phyloP scores from a whole-genome alignment of 768 basidiomycete genomes.

The Russula brevipes region DNA sequence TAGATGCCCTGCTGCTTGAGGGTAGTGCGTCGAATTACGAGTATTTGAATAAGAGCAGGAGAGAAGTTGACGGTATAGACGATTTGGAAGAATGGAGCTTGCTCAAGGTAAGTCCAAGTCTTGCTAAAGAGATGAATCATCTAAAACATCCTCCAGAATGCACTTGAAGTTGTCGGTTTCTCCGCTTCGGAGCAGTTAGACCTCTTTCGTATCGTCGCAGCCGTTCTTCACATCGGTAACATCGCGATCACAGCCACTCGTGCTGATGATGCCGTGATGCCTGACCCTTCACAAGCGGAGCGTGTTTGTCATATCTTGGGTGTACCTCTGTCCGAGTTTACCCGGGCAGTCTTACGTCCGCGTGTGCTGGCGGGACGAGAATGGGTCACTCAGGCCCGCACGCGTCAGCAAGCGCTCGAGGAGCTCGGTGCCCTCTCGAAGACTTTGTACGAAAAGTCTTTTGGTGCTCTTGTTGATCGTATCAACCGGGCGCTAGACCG shows the following conservation, averaged over 20 bases:
- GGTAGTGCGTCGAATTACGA: slow-evolving; percentile 78
- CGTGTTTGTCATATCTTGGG: slow-evolving; percentile 89
- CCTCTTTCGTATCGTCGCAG: slow-evolving; percentile 89
- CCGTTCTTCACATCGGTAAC: slow-evolving; percentile 94
- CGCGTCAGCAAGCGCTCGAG: slow-evolving; percentile 85
- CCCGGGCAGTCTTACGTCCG: slow-evolving; percentile 81
- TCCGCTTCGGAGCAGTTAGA: slow-evolving; percentile 78
- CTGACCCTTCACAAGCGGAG: slow-evolving; percentile 79
- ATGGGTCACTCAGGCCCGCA: slow-evolving; percentile 93
- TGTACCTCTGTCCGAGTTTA: slow-evolving; percentile 81
- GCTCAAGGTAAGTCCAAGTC: slow-evolving; percentile 53
- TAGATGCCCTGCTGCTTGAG: slow-evolving; percentile 70
- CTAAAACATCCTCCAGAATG: slow-evolving; percentile 44
- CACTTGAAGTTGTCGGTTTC: slow-evolving; percentile 88
- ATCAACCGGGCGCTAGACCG: slow-evolving; percentile 93
- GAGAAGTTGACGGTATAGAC: slow-evolving; percentile 93
- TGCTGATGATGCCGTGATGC: slow-evolving; percentile 73
- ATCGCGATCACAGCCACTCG: slow-evolving; percentile 75
- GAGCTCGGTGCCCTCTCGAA: slow-evolving; percentile 91
- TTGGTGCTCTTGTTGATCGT: slow-evolving; percentile 87
- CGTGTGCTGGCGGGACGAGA: slow-evolving; percentile 91
- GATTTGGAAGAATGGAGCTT: slow-evolving; percentile 84
- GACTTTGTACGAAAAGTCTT: slow-evolving; percentile 95
- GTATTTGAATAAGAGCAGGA: slow-evolving; percentile 83
- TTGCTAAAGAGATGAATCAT: background rate